Base-by-base conservation (phyloP, 108 stramenopile species). In the Heterococcus sp. region DNA sequence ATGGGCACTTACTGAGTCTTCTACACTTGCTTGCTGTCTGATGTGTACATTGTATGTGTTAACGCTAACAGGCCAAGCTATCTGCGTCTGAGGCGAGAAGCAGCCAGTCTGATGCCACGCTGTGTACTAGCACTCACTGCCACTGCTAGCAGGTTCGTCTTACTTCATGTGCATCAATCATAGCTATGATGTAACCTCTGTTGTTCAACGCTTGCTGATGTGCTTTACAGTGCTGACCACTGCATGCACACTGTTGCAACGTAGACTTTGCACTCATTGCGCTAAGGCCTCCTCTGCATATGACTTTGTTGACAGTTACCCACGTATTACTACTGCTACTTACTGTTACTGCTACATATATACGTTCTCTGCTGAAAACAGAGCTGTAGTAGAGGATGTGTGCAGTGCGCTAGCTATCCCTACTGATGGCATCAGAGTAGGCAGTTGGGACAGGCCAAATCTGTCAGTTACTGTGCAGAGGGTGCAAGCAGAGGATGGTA, bases 61-160 rank as follows among this genome's bases (percentile, higher is more conserved):
- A n/a, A n/a, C n/a, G n/a, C n/a, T n/a, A n/a, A n/a, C 80, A 66
- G 80, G 34, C 72, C 78, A 0, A 66, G 71, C 38, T 73, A 73
- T 35, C 63, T 81, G 66, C 32, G 72, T 27, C 72, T 73, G 2
- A 58, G 46, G 21, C 8, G 14, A 14, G 46, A 58, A 21, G 46
- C 46, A 58, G 46, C 46, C 46, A 21, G 14, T 8, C 46, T 58
- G 14, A 58, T 14, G 14, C 14, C 46, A 21, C 46, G 46, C 46
- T 58, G 71, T 0, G 78, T 80, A 26, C 70, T 80, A 30, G 79
- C 79, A 2, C 79, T 85, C 0, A 85, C 84, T 30, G 84, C 84
- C 2, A 85, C 84, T 8, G 84, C 84, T 1, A 85, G 76, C 67
- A 78, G 46, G 46, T 58, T 8, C 46, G 46, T 58, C 14, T 21